Evolutionary conservation across 495 filamentous ascomycete species (phyloP).

Genomic region (Jackrogersella multiformis): DNA sequence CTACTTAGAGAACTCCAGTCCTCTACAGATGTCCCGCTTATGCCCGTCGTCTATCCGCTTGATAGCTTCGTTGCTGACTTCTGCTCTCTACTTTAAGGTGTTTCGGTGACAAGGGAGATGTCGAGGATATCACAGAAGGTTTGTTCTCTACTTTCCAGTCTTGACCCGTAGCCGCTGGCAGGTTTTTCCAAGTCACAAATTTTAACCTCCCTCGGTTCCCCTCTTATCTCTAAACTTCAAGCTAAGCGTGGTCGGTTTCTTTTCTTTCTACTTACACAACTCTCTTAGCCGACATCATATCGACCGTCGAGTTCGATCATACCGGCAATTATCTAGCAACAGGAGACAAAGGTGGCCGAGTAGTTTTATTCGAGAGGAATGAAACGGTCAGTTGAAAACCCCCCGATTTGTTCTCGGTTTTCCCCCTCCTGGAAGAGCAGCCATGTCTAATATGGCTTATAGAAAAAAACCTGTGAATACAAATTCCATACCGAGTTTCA

Average conservation of each 20-base stretch:
- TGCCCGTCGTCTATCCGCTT: neutral
- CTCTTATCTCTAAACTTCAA: constrained; percentile 4
- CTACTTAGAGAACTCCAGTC: neutral
- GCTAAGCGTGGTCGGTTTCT: constrained; percentile 1
- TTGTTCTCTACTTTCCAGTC: constrained; percentile 39
- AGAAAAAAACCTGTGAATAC: constrained; percentile 99
- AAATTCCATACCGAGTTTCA: constrained; percentile 99
- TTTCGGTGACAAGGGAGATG: constrained; percentile 99
- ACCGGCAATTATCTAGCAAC: constrained; percentile 98
- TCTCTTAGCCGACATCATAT: constrained; percentile 92
- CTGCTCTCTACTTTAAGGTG: constrained; percentile 66
- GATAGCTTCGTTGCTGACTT: constrained; percentile 32
- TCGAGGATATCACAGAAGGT: constrained; percentile 99
- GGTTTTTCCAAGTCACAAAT: neutral
- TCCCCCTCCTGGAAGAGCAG: constrained; percentile 36
- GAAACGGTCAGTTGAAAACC: constrained; percentile 81
- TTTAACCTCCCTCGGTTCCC: neutral
- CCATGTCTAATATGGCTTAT: constrained; percentile 32
- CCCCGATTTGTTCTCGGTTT: constrained; percentile 8
- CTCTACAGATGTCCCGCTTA: neutral
- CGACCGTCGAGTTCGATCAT: constrained; percentile 98
- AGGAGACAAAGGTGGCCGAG: constrained; percentile 95
- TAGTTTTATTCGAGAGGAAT: constrained; percentile 97
- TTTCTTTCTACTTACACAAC: constrained; percentile 46
- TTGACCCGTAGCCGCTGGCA: constrained; percentile 5